These are phyloP conservation scores for Leccinum uliginosum DNA, from an alignment of 768 basidiomycete genomes.

Conservation along the genomic window DNA sequence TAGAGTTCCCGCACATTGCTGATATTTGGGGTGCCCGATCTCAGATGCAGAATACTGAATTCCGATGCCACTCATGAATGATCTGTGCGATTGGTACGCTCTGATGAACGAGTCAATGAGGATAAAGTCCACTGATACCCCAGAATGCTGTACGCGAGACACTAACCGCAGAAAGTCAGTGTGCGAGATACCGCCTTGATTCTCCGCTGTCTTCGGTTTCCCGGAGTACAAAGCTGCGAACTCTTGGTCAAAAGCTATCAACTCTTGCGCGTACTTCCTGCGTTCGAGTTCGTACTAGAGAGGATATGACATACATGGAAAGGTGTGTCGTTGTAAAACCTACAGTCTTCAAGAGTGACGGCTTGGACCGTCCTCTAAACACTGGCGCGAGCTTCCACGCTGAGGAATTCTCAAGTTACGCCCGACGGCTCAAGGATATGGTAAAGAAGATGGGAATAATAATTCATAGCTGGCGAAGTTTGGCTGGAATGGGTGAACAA, in stretches of 20 bases:
- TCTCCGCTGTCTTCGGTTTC: slow-evolving; percentile 49
- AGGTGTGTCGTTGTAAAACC: slow-evolving; percentile 1
- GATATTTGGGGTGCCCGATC: slow-evolving; percentile 31
- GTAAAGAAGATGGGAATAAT: too few species aligned
- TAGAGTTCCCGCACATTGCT: slow-evolving; percentile 29
- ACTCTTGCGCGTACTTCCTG: slow-evolving; percentile 62
- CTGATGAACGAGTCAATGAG: slow-evolving; percentile 17
- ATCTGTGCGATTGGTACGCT: slow-evolving; percentile 35
- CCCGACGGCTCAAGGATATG: slow-evolving; percentile 6
- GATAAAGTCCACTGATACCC: too few species aligned
- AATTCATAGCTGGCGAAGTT: too few species aligned
- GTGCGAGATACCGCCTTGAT: slow-evolving; percentile 32
- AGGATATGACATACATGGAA: neutral
- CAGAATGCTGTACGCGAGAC: neutral
- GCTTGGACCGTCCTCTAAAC: slow-evolving; percentile 38
- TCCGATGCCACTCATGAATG: slow-evolving; percentile 36
- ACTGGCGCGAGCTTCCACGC: slow-evolving; percentile 49
- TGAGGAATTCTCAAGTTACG: slow-evolving; percentile 45
- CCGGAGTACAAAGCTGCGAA: slow-evolving; percentile 66
- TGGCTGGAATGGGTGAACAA: too few species aligned
- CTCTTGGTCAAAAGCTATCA: slow-evolving; percentile 67
- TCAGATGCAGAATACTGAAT: slow-evolving; percentile 37
- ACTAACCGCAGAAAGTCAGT: slow-evolving; percentile 34
- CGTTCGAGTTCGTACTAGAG: slow-evolving; percentile 68
- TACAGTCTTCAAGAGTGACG: slow-evolving; percentile 39